Conservation (phyloP, 1,139 yeast genomes). For the Blastobotrys arbuscula region DNA sequence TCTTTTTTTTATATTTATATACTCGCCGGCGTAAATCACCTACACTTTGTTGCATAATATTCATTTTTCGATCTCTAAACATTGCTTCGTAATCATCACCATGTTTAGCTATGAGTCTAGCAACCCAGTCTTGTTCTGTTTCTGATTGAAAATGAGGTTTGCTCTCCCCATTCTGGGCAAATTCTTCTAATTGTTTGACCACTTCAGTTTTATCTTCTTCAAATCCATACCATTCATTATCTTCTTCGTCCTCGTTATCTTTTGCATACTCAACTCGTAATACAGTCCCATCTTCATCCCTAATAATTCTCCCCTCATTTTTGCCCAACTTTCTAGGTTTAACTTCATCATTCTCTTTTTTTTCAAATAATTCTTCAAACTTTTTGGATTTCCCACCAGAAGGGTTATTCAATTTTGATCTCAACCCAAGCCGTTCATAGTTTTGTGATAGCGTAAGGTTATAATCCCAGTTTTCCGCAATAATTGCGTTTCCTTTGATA, state of each 20-base stretch:
- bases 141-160: constrained; percentile 58
- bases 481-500: constrained; percentile 68
- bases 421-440: constrained; percentile 62
- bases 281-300: constrained; percentile 70
- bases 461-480: constrained; percentile 88
- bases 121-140: constrained; percentile 73
- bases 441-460: constrained; percentile 77
- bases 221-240: constrained; percentile 25
- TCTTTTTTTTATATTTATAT: constrained; percentile 55
- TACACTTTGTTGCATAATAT: constrained; percentile 59
- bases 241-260: constrained; percentile 30
- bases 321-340: constrained; percentile 52
- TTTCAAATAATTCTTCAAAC: constrained; percentile 23
- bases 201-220: constrained; percentile 39
- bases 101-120: constrained; percentile 59
- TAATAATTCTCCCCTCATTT: constrained; percentile 72
- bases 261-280: constrained; percentile 63
- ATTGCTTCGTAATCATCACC: constrained; percentile 86
- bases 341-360: constrained; percentile 33
- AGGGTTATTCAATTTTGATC: constrained; percentile 55
- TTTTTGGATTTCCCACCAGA: constrained; percentile 42
- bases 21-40: constrained; percentile 74
- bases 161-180: constrained; percentile 50
- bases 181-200: constrained; percentile 62
- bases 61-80: constrained; percentile 41